Evolutionary conservation across 148 eudicot genomes (phyloP).

Genomic region (Polygonum maritimum): DNA sequence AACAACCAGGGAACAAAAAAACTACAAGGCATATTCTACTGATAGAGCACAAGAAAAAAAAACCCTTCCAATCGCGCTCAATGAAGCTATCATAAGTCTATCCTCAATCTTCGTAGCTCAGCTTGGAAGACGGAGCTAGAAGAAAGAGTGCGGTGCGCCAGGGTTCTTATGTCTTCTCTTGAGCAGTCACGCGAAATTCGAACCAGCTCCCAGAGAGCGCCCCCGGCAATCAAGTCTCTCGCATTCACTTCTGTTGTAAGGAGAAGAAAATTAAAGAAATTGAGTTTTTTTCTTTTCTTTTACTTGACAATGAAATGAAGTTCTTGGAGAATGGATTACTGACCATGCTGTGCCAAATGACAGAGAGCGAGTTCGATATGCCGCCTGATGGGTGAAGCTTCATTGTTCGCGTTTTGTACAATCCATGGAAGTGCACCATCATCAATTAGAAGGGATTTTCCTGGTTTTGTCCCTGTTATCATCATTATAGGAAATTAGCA

Average conservation of each 20-base stretch:
- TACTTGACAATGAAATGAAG: too few species aligned
- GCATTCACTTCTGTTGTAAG: constrained; percentile 67
- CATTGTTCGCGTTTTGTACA: constrained; percentile 90
- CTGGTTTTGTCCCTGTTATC: constrained; percentile 41
- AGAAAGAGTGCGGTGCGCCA: constrained; percentile 73
- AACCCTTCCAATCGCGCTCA: neutral
- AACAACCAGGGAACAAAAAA: neutral
- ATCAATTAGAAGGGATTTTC: constrained; percentile 78
- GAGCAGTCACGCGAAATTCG: constrained; percentile 96
- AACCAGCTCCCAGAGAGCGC: constrained; percentile 98
- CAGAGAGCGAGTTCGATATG: constrained; percentile 98
- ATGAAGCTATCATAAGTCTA: constrained; percentile 35
- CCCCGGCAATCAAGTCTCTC: constrained; percentile 88
- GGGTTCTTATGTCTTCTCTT: constrained; percentile 79
- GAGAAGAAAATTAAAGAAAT: neutral
- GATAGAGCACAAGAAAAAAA: neutral
- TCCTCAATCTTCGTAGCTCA: constrained; percentile 72
- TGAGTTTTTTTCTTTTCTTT: neutral
- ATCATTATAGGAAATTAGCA: neutral
- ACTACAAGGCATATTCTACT: neutral
- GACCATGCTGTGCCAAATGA: constrained; percentile 98
- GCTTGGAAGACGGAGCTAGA: constrained; percentile 68
- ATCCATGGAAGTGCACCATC: constrained; percentile 96
- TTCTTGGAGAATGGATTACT: constrained; percentile 7
- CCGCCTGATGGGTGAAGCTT: constrained; percentile 89